Base-by-base conservation (phyloP, 257 asterid species). In the Nyctanthes arbortristis region DNA sequence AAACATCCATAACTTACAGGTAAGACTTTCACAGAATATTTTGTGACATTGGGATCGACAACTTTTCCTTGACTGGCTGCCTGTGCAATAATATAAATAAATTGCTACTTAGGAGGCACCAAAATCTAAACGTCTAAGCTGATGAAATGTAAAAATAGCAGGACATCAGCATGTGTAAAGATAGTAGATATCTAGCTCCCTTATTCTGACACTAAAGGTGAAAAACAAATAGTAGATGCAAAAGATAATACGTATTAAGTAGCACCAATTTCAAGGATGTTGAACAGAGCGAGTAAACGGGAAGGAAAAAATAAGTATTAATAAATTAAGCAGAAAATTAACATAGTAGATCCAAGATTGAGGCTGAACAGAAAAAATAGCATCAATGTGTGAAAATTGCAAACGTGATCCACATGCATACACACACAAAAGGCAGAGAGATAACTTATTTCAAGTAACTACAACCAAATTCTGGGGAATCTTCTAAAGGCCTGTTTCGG, bases 21-120 rank as follows among this genome's bases (percentile, higher is more conserved):
- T 77, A 92, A 78, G 71, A 89, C 91, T 81, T 80, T 84, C 59
- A 84, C 92, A 1, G 96, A 70, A 70, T 92, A 92, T 72, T 85
- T 89, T 61, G 91, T 88, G 67, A 78, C 72, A 80, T 81, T 92
- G 47, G 91, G 94, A 78, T 92, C 98, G 79, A 78, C 82, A 69
- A 66, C 82, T 77, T 72, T 86, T 66, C 85, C 96, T 61, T 82
- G 81, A 81, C 71, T 84, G 76, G 83, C 76, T 54, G 92, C 91
- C 96, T 89, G 88, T 62, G 56, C 60, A 52, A 66, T 8, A 65
- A 61, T 32, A 61, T 34, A 47, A 72, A 47, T 55, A 0, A 36
- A 16, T 52, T 54, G 45, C 75, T 30, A 22, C 31, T 43, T 63
- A 31, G 34, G 34, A 5, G 4, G 34, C 34, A 31, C 2, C 34